Evolutionary conservation across 1,284 basidiomycete species (phyloP).

Genomic region (Mycena sp.): DNA sequence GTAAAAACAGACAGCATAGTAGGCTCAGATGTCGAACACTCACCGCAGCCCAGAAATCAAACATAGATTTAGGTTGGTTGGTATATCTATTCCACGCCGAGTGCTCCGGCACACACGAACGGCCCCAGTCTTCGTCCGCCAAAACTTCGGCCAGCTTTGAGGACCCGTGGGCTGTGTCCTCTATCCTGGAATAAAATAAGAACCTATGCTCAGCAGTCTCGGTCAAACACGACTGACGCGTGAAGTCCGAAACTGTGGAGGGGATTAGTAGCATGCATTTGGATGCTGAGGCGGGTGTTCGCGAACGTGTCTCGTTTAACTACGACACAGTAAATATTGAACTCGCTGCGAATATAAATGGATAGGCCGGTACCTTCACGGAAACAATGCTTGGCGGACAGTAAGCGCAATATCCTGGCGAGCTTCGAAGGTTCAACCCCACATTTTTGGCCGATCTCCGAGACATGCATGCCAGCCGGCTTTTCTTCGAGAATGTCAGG

Average conservation of each 20-base stretch:
- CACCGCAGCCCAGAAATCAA: constrained; percentile 30
- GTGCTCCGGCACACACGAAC: constrained; percentile 28
- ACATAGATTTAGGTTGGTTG: constrained; percentile 27
- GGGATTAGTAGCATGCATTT: constrained; percentile 28
- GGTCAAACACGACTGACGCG: constrained; percentile 3
- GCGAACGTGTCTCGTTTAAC: constrained; percentile 32
- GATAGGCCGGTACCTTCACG: constrained; percentile 44
- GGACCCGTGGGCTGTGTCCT: constrained; percentile 16
- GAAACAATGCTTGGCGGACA: constrained; percentile 50
- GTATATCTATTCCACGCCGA: constrained; percentile 32
- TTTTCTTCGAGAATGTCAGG: constrained; percentile 43
- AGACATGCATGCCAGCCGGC: constrained; percentile 43
- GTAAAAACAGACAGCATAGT: background rate
- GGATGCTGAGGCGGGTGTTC: constrained; percentile 33
- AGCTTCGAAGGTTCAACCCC: constrained; percentile 44
- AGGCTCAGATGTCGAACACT: background rate
- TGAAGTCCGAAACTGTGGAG: constrained; percentile 27
- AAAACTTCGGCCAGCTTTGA: constrained; percentile 30
- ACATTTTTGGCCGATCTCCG: constrained; percentile 36
- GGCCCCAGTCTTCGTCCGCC: constrained; percentile 26
- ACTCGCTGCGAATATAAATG: background rate
- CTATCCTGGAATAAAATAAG: constrained; percentile 6
- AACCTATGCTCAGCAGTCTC: background rate
- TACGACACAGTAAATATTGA: constrained; percentile 4
- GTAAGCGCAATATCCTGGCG: constrained; percentile 45